phyloP scores from a whole-genome alignment of 139 green algal species.

The Ostreobium quekettii region DNA sequence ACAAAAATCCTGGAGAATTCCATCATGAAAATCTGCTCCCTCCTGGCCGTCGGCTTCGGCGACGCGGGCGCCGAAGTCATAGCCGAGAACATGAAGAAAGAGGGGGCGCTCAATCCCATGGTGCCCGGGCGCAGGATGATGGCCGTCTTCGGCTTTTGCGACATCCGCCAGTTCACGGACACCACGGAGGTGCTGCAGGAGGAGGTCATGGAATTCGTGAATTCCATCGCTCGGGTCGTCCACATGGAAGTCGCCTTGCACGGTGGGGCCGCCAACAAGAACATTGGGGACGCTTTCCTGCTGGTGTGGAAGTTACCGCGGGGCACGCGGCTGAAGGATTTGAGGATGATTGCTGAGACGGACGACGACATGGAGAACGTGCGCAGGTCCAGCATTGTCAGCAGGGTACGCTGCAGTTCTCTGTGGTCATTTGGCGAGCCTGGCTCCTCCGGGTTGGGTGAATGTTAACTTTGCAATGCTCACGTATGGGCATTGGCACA shows the following conservation, averaged over 20 bases:
- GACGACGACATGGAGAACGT: too few relatives aligned
- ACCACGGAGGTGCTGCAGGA: slow-evolving; percentile 90
- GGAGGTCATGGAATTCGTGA: slow-evolving; percentile 97
- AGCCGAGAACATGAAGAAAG: slow-evolving; percentile 86
- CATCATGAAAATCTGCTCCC: slow-evolving; percentile 82
- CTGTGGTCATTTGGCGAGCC: too few relatives aligned
- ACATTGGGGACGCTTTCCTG: slow-evolving; percentile 95
- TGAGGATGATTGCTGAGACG: too few relatives aligned
- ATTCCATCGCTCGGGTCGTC: slow-evolving; percentile 88
- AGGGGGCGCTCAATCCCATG: slow-evolving; percentile 90
- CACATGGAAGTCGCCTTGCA: slow-evolving; percentile 79
- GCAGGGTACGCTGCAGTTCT: too few relatives aligned
- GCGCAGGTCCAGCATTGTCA: too few relatives aligned
- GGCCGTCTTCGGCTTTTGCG: slow-evolving; percentile 95
- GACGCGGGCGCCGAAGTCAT: slow-evolving; percentile 86
- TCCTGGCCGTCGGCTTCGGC: slow-evolving; percentile 89
- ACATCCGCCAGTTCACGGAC: slow-evolving; percentile 94
- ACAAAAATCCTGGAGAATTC: slow-evolving; percentile 79
- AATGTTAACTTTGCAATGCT: too few relatives aligned
- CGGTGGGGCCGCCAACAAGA: slow-evolving; percentile 93
- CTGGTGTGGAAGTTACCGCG: slow-evolving; percentile 82
- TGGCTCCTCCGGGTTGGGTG: too few relatives aligned
- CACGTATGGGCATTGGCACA: too few relatives aligned
- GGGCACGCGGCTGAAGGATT: slow-evolving; percentile 29
- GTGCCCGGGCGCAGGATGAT: slow-evolving; percentile 71